Conservation (phyloP, 1,284 basidiomycete species). For the Lentinula novae-zelandiae region DNA sequence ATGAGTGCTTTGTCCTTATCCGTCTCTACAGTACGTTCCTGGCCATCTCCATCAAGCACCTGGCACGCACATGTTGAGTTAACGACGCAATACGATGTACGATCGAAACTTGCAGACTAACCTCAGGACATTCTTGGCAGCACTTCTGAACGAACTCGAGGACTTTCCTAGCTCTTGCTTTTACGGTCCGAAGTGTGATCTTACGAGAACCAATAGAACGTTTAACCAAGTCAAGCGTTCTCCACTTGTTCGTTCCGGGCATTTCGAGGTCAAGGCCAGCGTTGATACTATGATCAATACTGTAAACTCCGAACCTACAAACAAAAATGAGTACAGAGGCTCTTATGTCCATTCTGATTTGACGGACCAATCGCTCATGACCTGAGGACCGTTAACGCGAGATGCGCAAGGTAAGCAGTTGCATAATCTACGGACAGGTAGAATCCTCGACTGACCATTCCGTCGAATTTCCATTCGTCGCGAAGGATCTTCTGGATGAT, state of each 20-base stretch:
- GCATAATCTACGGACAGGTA: not conserved
- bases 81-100: not conserved
- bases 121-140: conserved; percentile 59
- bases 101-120: conserved; percentile 22
- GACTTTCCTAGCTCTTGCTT: conserved; percentile 64
- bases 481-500: conserved; percentile 66
- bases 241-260: conserved; percentile 72
- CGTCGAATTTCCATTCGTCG: conserved; percentile 74
- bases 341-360: not conserved
- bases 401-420: not conserved
- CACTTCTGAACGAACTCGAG: conserved; percentile 64
- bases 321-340: not conserved
- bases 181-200: conserved; percentile 59
- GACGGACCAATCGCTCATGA: conserved; percentile 73
- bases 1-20: conserved; percentile 59
- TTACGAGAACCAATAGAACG: conserved; percentile 63
- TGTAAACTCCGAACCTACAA: conserved; percentile 64
- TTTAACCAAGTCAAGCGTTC: conserved; percentile 59
- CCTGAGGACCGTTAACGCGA: conserved; percentile 19
- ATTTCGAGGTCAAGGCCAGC: conserved; percentile 81
- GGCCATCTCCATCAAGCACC: conserved; percentile 65
- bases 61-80: conserved; percentile 19
- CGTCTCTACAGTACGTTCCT: conserved; percentile 58
- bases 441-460: conserved; percentile 33
- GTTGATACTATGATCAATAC: conserved; percentile 61